Percentiles rank a stretch among this genome's conserved stretches.
Evolutionary conservation across 176 grass and related monocot genomes (phyloP).

Genomic region (Oryza meridionalis): DNA sequence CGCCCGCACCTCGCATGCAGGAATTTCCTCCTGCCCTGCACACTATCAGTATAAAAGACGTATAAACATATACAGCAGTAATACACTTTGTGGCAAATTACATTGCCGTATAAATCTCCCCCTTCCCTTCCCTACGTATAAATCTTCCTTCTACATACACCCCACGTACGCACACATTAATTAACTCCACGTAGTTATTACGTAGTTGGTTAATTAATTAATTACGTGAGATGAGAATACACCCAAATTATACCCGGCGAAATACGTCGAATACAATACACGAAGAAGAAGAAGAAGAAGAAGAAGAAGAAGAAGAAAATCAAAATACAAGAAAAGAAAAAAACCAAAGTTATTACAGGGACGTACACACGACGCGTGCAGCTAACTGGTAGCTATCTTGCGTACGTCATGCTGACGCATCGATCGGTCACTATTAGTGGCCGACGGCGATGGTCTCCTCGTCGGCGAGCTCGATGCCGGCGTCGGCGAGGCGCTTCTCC

Average conservation of each 20-base stretch:
- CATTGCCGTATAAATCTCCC: slow-evolving; percentile 8
- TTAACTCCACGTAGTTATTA: slow-evolving; percentile 29
- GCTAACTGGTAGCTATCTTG: background rate
- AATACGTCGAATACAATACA: slow-evolving; percentile 39
- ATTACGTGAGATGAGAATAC: background rate
- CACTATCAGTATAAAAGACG: background rate
- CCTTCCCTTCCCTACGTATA: slow-evolving; percentile 12
- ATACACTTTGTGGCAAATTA: background rate
- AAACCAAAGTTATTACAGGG: slow-evolving; percentile 9
- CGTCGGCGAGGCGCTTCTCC: slow-evolving; percentile 73
- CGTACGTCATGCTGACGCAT: background rate
- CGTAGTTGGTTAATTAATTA: too few relatives aligned
- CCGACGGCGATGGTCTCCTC: slow-evolving; percentile 51
- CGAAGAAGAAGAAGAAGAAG: background rate
- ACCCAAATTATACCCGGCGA: background rate
- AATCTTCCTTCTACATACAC: background rate
- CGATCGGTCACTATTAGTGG: slow-evolving; percentile 31
- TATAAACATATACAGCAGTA: background rate
- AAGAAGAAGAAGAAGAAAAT: slow-evolving; percentile 20
- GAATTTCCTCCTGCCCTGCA: background rate
- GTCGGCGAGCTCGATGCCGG: slow-evolving; percentile 68
- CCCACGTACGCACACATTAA: slow-evolving; percentile 14
- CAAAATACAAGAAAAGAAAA: background rate
- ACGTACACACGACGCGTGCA: too few relatives aligned
- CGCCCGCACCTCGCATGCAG: background rate